Evolutionary conservation across 495 filamentous ascomycete species (phyloP), one percentile per base, ranked within the genome.

Genomic region (Aspergillus conjunctus): DNA sequence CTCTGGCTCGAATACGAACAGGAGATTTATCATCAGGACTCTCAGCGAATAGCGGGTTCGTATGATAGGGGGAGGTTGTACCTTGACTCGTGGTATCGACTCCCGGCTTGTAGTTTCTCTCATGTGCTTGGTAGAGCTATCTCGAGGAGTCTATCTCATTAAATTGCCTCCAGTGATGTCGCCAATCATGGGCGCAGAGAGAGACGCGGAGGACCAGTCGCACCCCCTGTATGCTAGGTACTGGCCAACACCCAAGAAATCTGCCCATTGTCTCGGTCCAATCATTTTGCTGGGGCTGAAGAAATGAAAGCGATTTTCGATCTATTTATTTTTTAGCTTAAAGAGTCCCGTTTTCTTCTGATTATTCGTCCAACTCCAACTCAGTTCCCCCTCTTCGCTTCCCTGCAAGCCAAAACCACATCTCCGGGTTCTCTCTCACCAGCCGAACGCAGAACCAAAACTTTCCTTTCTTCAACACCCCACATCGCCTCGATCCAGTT

Each of bases 351-450:
- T 20, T 32, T 53, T 34, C 14, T 53, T 51, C n/a, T 21, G 3
- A 15, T 31, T 18, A n/a, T n/a, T 34, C 21, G 20, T 11, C 10
- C 44, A 21, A 48, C 54, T 57, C 33, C 45, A 9, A 22, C 56
- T 21, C 30, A 21, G 49, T 45, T 49, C 39, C 56, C 54, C 33
- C 44, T 52, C 65, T 66, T 62, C 56, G 55, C 64, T 64, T 59
- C 70, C 73, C 73, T 76, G 73, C 68, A 76, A 66, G 45, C 67
- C 67, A 73, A 71, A 76, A 73, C 75, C 73, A 73, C 68, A 68
- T 51, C 67, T 62, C 68, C 69, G 75, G 73, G 67, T 58, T 49
- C 37, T 39, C 43, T 49, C 37, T 39, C 43, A 50, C 26, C 26
- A 26, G 2, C 26, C 26, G 55, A 50, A 41, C 33, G 14, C 49